Evolutionary conservation across 2,329 filamentous ascomycete species (phyloP).

Genomic region (Diplodia seriata): DNA sequence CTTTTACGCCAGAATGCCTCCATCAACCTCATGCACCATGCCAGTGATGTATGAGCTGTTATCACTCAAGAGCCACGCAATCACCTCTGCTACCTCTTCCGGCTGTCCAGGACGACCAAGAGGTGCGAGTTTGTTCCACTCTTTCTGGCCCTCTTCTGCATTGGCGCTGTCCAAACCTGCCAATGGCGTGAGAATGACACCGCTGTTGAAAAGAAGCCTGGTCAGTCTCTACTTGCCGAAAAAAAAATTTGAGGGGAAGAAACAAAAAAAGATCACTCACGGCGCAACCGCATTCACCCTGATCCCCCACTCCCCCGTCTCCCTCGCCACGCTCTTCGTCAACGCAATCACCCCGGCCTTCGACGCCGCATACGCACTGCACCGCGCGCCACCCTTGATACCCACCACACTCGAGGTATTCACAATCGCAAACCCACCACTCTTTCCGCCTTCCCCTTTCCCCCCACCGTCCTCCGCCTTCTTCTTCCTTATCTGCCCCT

Average conservation of each 20-base stretch:
- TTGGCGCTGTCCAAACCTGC: conserved; percentile 40
- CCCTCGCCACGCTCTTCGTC: conserved; percentile 50
- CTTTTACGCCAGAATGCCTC: conserved; percentile 50
- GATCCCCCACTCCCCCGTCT: conserved; percentile 46
- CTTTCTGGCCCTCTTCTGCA: conserved; percentile 36
- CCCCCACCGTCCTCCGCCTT: conserved; percentile 35
- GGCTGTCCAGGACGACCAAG: conserved; percentile 40
- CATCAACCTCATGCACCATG: conserved; percentile 55
- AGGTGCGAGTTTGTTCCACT: conserved; percentile 39
- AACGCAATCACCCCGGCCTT: conserved; percentile 54
- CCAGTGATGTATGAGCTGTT: conserved; percentile 57
- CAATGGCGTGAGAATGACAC: conserved; percentile 2
- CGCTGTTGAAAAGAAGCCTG: background rate
- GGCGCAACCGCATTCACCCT: conserved; percentile 47
- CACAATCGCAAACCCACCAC: conserved; percentile 41
- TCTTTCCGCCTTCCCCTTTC: conserved; percentile 5
- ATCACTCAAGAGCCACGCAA: conserved; percentile 58
- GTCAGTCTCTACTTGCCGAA: background rate
- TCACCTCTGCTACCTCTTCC: conserved; percentile 52
- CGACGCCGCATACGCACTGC: conserved; percentile 47
- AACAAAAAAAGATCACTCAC: conserved; percentile 37
- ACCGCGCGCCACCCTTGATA: conserved; percentile 50
- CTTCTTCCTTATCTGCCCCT: conserved; percentile 32
- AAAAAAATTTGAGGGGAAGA: background rate
- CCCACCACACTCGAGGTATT: conserved; percentile 61